Base-by-base conservation (phyloP, 495 filamentous ascomycete genomes). In the Tetracladium setigerum region DNA sequence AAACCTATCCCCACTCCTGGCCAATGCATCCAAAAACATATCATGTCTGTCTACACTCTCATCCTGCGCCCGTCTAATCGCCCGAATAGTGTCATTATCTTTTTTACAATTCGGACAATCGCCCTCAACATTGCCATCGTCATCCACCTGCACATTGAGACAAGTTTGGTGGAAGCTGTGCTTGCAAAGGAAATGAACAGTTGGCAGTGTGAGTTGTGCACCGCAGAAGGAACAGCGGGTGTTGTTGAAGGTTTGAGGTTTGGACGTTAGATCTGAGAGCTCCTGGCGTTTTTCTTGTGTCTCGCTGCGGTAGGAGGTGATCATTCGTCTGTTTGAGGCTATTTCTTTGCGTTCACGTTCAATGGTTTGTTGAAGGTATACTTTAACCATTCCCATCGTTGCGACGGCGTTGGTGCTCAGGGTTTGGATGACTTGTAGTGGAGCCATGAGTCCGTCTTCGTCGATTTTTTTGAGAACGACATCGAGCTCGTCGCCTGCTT, bases 381-480 rank as follows among this genome's bases (percentile, higher is more conserved):
- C 82, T 70, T 95, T 97, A 37, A 98, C 82, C 71, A 95, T 86
- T 30, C 94, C 92, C 86, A 97, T 95, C 1, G 89, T 96, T 1
- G 92, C 90, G 7, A 96, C 89, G 19, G 77, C 81, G 57, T 88
- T 89, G 19, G 77, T 81, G 49, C 82, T 86, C 10, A 98, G 70
- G 2, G 94, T 89, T 62, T 98, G 92, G 13, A 98, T 92, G 12
- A 98, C 92, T 62, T 98, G 91, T 18, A 98, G 71, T 1, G 92
- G 92, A 12, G 94, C 91, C 86, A 98, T 94, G 11, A 98, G 76
- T 12, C 87, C 85, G 51, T 92, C 87, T 45, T 84, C 77, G 46
- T 95, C 85, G 56, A 98, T 98, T 50, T 86, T 86, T 37, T 79
- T 78, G 32, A 98, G 72, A 2, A 98, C 84, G 16, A 70, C 69